Base-by-base conservation (phyloP, 2,329 filamentous ascomycete species). In the Fusarium sp. region DNA sequence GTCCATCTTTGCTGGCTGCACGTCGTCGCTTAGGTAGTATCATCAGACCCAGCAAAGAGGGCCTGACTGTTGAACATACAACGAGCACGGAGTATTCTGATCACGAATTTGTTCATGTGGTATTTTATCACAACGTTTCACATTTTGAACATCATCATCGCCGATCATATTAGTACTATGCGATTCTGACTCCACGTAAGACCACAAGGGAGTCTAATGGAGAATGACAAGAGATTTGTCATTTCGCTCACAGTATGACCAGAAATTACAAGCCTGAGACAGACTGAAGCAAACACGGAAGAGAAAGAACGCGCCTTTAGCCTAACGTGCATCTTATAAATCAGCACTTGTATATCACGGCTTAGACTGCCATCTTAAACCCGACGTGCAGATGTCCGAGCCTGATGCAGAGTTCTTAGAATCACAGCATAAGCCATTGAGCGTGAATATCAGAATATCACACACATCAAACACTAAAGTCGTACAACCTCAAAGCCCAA, bases 11-110 rank as follows among this genome's bases (percentile, higher is more conserved):
- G 45, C 47, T 53, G 57, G 62, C 58, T 63, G 64, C 62, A 70
- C 62, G 62, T 70, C 62, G 58, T 69, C 41, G 57, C 54, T 54
- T 42, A 34, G 36, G 50, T 20, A 33, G 23, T 31, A 65, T 67
- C 67, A 44, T 54, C 55, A 64, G 62, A 67, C 52, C 57, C 26
- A 47, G n/a, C 20, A 28, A 26, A 26, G 18, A 34, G 31, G n/a
- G 10, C 23, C 23, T 45, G 28, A 45, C 28, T 36, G 33, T 51
- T 57, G 13, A 26, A 44, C 44, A 64, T 67, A 40, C 44, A 65
- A 68, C 45, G 53, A 52, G 57, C 62, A 62, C 36, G 33, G 18
- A 37, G 18, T n/a, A 23, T 41, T n/a, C 13, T 34, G 41, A 38
- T 51, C 26, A 69, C 42, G 38, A 26, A 41, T 30, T 55, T 56